Evolutionary conservation across 2,329 filamentous ascomycete species (phyloP).

Genomic region (Calonectria crousiana): DNA sequence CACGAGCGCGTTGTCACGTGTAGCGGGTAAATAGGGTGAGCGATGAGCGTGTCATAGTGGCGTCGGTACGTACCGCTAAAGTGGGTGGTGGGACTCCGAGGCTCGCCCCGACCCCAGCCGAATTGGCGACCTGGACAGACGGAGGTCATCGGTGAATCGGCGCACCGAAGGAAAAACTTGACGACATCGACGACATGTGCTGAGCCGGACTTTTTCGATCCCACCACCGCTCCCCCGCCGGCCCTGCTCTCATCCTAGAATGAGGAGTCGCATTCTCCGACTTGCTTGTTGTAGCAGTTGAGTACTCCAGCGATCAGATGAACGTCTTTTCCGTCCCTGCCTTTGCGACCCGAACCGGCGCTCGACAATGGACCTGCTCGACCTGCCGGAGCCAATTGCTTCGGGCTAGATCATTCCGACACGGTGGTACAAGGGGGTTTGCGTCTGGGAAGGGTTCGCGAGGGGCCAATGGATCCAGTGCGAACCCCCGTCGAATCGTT

Average conservation of each 20-base stretch:
- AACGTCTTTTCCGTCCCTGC: conserved; percentile 55
- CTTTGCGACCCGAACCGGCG: conserved; percentile 53
- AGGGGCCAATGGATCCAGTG: conserved; percentile 33
- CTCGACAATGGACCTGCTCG: conserved; percentile 61
- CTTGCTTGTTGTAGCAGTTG: conserved; percentile 25
- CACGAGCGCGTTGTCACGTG: conserved; percentile 50
- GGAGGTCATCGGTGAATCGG: conserved; percentile 44
- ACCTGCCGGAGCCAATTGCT: conserved; percentile 57
- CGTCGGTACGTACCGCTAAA: conserved; percentile 23
- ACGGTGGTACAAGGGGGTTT: conserved; percentile 44
- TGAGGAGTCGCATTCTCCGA: conserved; percentile 31
- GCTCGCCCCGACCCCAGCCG: conserved; percentile 42
- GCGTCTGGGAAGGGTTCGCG: conserved; percentile 45
- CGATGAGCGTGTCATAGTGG: neutral
- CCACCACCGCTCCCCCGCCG: conserved; percentile 10
- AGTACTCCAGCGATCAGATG: conserved; percentile 50
- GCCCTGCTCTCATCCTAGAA: conserved; percentile 32
- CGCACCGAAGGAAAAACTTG: conserved; percentile 44
- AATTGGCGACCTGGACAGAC: conserved; percentile 38
- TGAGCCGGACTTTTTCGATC: conserved; percentile 24
- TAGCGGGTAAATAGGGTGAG: neutral
- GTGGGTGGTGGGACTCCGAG: conserved; percentile 27
- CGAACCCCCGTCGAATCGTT: conserved; percentile 49
- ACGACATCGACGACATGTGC: conserved; percentile 42
- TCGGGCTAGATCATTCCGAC: conserved; percentile 45